Evolutionary conservation across 805 yeast species (phyloP), one percentile per base, ranked within the genome.

Genomic region (Ogataea haglerorum): DNA sequence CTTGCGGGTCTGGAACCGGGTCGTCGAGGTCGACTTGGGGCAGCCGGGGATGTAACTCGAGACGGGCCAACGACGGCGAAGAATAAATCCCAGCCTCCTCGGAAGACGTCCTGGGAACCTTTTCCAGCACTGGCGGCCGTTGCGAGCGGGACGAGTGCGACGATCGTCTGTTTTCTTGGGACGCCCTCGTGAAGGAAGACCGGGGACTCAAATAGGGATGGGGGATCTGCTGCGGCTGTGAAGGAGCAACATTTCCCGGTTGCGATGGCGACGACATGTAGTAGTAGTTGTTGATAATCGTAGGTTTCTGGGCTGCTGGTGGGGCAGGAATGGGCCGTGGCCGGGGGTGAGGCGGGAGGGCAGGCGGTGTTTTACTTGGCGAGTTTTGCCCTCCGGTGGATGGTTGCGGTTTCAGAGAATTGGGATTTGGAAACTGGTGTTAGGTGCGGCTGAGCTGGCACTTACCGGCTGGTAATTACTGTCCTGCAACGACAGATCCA

Each of bases 381-480:
- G 32, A 53, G 30, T 18, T 25, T 3, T 26, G 19, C 15, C 23
- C 47, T 7, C 53, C 53, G 6, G 45, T 31, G 2, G 55, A 50
- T 5, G 55, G 42, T 30, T 51, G 55, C 6, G 55, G 55, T 22
- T 42, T 42, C 26, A 51, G 39, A 21, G 42, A 35, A 28, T 47
- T 51, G 15, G 55, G 55, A 29, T 51, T 51, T 5, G 55, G 55
- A 7, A 52, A 40, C 55, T 51, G 32, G 18, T 3, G 32, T 42
- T 38, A 27, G 36, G 23, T 26, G 15, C 6, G 27, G 27, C 13
- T 24, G 2, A 10, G 14, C 2, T n/a, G 14, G 27, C 10, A 51
- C 55, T 27, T 45, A 51, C 55, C 6, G 55, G 51, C 17, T 34
- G 40, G 42, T 51, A 51, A 36, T 48, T 42, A 33, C 55, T 51